Evolutionary conservation across 805 yeast genomes (phyloP).

Genomic region (Wickerhamomyces pijperi): DNA sequence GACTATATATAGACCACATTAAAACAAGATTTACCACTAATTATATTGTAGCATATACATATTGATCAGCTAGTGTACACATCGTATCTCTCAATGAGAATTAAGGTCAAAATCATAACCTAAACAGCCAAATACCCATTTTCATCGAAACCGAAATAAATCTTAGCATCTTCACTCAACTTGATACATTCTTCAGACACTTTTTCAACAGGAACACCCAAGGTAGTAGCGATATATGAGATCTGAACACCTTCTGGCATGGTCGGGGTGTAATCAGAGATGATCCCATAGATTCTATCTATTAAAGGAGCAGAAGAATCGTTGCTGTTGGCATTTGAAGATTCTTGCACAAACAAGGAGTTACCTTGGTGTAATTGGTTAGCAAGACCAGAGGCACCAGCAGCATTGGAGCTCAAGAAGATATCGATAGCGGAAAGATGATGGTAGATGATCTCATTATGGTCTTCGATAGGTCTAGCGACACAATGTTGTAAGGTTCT

Average conservation of each 20-base stretch:
- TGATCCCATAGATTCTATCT: slow-evolving; percentile 37
- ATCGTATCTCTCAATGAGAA: no score
- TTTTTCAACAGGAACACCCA: slow-evolving; percentile 37
- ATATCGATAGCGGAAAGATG: slow-evolving; percentile 50
- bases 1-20: no score
- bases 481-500: slow-evolving; percentile 55
- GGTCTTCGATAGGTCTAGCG: slow-evolving; percentile 45
- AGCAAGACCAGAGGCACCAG: slow-evolving; percentile 2
- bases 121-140: slow-evolving; percentile 44
- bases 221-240: slow-evolving; percentile 44
- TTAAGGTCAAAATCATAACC: slow-evolving; percentile 1
- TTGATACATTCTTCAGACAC: slow-evolving; percentile 39
- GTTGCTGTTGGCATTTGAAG: slow-evolving; percentile 18
- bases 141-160: slow-evolving; percentile 64
- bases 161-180: slow-evolving; percentile 55
- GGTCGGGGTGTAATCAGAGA: slow-evolving; percentile 37
- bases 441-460: slow-evolving; percentile 61
- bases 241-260: slow-evolving; percentile 76
- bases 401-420: slow-evolving; percentile 46
- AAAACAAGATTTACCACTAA: no score
- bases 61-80: no score
- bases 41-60: no score
- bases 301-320: slow-evolving; percentile 19
- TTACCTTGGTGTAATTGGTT: slow-evolving; percentile 7
- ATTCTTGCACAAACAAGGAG: slow-evolving; percentile 34